Percentiles rank a stretch among this genome's conserved stretches.
Evolutionary conservation across 306 rosid species (phyloP).

Genomic region (Vigna angularis): DNA sequence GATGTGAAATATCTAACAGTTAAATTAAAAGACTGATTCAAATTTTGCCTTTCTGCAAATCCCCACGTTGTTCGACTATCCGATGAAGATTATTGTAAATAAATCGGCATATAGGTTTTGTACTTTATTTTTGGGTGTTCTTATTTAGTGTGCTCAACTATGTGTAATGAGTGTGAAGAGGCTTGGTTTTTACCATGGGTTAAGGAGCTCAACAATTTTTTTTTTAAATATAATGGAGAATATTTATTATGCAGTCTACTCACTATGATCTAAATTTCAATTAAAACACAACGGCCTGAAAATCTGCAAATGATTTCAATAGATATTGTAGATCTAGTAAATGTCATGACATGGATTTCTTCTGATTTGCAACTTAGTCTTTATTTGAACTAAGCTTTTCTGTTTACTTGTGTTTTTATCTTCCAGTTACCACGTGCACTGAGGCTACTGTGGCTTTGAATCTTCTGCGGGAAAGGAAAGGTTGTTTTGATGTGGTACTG

Average conservation of each 20-base stretch:
- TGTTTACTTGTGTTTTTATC: slow-evolving; percentile 19
- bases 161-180: slow-evolving; percentile 8
- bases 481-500: slow-evolving; percentile 74
- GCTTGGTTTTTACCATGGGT: slow-evolving; percentile 4
- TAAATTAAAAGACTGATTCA: neutral
- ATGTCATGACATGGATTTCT: neutral
- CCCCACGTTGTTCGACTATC: neutral
- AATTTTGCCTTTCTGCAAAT: neutral
- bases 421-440: slow-evolving; percentile 69
- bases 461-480: slow-evolving; percentile 73
- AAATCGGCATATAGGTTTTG: neutral
- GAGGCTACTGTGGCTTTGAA: slow-evolving; percentile 75
- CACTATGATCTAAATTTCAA: neutral
- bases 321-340: slow-evolving; percentile 19
- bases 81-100: neutral
- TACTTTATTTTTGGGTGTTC: neutral
- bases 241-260: neutral
- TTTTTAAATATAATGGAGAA: neutral
- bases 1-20: too few species aligned
- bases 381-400: neutral
- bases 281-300: neutral
- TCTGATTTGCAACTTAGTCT: slow-evolving; percentile 3
- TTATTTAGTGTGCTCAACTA: neutral
- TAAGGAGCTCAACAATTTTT: neutral
- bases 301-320: slow-evolving; percentile 20